Conservation (phyloP, 805 yeast species). For the Scheffersomyces ergatensis region DNA sequence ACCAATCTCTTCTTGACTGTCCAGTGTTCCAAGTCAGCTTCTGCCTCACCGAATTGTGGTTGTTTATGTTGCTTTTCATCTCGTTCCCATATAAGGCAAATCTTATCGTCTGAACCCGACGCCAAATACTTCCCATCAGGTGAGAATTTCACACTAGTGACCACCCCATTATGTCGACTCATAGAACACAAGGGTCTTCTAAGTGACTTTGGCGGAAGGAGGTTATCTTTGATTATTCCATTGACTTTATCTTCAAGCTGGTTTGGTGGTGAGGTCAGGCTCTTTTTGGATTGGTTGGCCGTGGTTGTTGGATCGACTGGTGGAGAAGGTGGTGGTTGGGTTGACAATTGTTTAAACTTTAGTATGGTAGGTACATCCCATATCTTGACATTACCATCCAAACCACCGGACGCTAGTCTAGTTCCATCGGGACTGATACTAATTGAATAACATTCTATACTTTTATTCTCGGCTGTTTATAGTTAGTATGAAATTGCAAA, state of each 20-base stretch:
- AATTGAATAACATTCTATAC: slow-evolving; percentile 82
- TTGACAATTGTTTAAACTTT: slow-evolving; percentile 29
- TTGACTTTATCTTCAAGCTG: slow-evolving; percentile 1
- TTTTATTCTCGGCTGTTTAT: slow-evolving; percentile 65
- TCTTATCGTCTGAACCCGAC: slow-evolving; percentile 93
- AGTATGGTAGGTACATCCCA: slow-evolving; percentile 70
- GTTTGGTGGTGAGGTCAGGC: background rate
- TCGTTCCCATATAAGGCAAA: slow-evolving; percentile 87
- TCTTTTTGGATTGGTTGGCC: background rate
- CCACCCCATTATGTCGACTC: slow-evolving; percentile 96
- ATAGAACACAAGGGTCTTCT: slow-evolving; percentile 73
- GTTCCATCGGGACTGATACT: slow-evolving; percentile 79
- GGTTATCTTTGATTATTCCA: background rate
- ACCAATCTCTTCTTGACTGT: slow-evolving; percentile 86
- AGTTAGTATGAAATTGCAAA: too few relatives aligned
- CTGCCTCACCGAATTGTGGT: slow-evolving; percentile 69
- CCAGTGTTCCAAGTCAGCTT: slow-evolving; percentile 86
- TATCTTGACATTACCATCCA: slow-evolving; percentile 84
- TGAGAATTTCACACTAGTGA: slow-evolving; percentile 87
- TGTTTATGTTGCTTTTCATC: slow-evolving; percentile 65
- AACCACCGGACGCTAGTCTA: slow-evolving; percentile 89
- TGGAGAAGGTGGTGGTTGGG: background rate
- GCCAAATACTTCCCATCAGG: slow-evolving; percentile 92
- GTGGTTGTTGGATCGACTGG: slow-evolving; percentile 5
- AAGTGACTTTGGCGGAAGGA: slow-evolving; percentile 19